A percentile compares a stretch with the other conserved stretches of the same genome.
Evolutionary conservation across 2,329 filamentous ascomycete species (phyloP).

Genomic region (Colletotrichum trifolii): DNA sequence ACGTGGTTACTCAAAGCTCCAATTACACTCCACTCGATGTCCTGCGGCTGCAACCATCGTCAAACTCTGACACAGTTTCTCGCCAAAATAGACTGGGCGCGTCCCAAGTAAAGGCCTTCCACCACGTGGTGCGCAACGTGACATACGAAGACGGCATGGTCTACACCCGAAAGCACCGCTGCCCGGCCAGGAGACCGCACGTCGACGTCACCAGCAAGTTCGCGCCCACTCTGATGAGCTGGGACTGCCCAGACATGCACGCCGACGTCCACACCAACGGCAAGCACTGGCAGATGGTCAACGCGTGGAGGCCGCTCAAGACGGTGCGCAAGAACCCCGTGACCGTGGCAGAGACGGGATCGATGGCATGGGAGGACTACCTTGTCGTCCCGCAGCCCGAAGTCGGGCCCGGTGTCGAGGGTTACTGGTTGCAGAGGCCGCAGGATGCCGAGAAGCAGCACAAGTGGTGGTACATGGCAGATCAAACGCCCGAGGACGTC

Average conservation of each 20-base stretch:
- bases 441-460: neutral
- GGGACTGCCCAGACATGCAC: conserved; percentile 24
- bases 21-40: too few relatives aligned
- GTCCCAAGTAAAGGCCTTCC: conserved; percentile 17
- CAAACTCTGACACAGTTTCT: neutral
- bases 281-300: conserved; percentile 26
- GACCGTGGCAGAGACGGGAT: conserved; percentile 4
- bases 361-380: conserved; percentile 24
- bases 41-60: too few relatives aligned
- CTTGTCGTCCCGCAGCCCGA: conserved; percentile 19
- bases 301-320: conserved; percentile 20
- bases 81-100: neutral
- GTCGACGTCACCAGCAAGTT: conserved; percentile 20
- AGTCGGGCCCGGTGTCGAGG: conserved; percentile 16
- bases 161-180: conserved; percentile 22
- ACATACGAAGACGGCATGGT: conserved; percentile 9
- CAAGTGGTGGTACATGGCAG: conserved; percentile 24
- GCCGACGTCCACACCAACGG: conserved; percentile 9
- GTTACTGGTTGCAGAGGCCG: conserved; percentile 17
- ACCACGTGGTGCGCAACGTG: conserved; percentile 16
- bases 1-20: neutral
- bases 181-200: conserved; percentile 17
- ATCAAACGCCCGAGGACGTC: conserved; percentile 15
- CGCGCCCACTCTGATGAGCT: conserved; percentile 18
- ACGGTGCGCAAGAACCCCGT: conserved; percentile 24